Percentiles rank a stretch among this genome's conserved stretches.
Conservation (phyloP, 2,329 filamentous ascomycete genomes). For the Penicillium italicum region DNA sequence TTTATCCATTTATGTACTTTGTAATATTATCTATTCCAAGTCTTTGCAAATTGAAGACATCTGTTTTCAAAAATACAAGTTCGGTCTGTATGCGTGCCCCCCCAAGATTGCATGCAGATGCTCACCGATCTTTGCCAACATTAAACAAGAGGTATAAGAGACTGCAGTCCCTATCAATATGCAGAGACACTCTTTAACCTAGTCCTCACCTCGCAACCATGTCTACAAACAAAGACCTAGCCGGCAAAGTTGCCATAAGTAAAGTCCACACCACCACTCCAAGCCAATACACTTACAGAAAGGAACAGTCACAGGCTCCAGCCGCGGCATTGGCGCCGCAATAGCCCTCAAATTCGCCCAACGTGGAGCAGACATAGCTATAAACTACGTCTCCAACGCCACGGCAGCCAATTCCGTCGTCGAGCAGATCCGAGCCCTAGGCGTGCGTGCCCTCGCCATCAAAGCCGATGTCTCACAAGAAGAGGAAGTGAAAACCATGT, state of each 20-base stretch:
- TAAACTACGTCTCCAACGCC: conserved; percentile 17
- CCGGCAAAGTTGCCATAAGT: conserved; percentile 23
- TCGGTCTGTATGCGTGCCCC: neutral
- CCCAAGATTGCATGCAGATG: neutral
- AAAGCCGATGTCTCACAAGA: conserved; percentile 21
- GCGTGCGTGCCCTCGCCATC: conserved; percentile 15
- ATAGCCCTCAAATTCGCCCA: conserved; percentile 20
- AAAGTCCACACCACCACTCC: neutral
- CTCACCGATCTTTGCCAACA: conserved; percentile 10
- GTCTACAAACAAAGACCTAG: conserved; percentile 15
- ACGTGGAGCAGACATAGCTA: conserved; percentile 17
- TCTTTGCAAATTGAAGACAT: neutral
- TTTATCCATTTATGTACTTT: no score
- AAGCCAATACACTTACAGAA: neutral
- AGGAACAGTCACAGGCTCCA: conserved; percentile 19
- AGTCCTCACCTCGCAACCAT: conserved; percentile 2
- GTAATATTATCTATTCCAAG: neutral
- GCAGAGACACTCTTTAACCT: neutral
- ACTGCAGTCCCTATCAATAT: neutral
- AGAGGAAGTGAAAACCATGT: conserved; percentile 16
- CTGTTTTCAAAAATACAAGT: neutral
- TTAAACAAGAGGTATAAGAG: neutral
- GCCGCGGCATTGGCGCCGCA: conserved; percentile 23
- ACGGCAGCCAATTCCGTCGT: conserved; percentile 15
- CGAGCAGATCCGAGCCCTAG: conserved; percentile 7